phyloP scores from a whole-genome alignment of 768 basidiomycete species.

The Auricularia sp. region DNA sequence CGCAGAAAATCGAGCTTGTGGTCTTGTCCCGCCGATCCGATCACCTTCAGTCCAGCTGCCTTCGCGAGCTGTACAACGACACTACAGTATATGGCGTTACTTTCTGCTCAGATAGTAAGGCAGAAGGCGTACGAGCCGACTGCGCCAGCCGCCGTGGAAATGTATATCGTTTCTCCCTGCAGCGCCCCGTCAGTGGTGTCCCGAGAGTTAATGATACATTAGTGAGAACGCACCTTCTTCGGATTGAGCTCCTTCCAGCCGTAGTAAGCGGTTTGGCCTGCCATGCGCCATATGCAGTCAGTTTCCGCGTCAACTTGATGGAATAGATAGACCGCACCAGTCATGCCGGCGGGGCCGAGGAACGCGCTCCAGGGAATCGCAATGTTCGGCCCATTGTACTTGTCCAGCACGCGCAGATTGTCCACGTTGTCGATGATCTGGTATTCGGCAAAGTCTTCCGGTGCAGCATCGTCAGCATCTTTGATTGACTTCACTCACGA shows the following conservation, averaged over 20 bases:
- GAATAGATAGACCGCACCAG: neutral
- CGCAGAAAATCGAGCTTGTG: conserved; percentile 30
- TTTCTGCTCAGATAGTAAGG: neutral
- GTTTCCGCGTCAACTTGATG: too few species aligned
- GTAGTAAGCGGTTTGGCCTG: conserved; percentile 23
- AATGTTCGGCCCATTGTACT: conserved; percentile 18
- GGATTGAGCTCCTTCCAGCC: conserved; percentile 34
- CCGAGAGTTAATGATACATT: neutral
- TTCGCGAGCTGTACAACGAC: conserved; percentile 28
- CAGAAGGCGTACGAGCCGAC: conserved; percentile 46
- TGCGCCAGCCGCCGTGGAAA: conserved; percentile 36
- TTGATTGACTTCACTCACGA: too few species aligned
- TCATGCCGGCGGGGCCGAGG: conserved; percentile 41
- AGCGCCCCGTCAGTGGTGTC: neutral
- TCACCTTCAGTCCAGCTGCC: conserved; percentile 28
- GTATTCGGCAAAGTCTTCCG: conserved; percentile 33
- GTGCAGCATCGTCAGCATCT: too few species aligned
- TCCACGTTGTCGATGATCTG: conserved; percentile 14
- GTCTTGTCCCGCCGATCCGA: conserved; percentile 31
- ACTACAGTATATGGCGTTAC: neutral
- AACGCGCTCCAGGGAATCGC: conserved; percentile 39
- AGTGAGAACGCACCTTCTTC: conserved; percentile 23
- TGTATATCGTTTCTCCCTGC: conserved; percentile 41
- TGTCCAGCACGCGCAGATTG: conserved; percentile 23
- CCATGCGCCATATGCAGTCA: neutral